A percentile compares a stretch with the other conserved stretches of the same genome.
Evolutionary conservation across 148 eudicot species (phyloP).

Genomic region (Rhododendron henanense): DNA sequence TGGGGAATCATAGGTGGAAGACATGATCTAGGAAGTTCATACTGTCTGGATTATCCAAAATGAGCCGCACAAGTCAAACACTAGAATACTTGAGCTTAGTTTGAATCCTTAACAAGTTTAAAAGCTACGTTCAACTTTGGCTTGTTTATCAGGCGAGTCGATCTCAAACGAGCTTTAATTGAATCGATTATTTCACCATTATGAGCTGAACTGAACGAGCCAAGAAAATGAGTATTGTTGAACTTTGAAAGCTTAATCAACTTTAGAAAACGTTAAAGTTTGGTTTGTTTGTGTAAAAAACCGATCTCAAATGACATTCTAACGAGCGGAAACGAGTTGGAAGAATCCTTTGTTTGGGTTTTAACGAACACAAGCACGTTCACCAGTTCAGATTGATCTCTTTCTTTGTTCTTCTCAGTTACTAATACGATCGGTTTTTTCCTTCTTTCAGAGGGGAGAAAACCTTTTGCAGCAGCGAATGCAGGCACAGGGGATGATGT

Average conservation of each 20-base stretch:
- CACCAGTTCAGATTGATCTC: background rate
- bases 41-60: background rate
- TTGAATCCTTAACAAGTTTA: background rate
- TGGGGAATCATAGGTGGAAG: background rate
- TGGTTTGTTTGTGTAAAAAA: too few relatives aligned
- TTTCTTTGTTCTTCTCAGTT: background rate
- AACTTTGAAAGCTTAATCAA: too few relatives aligned
- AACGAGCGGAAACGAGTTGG: background rate
- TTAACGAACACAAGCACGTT: background rate
- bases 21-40: background rate
- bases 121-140: background rate
- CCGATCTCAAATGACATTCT: too few relatives aligned
- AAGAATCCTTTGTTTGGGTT: too few relatives aligned
- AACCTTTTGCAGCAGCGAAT: conserved; percentile 54
- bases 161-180: background rate
- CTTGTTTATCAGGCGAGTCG: background rate
- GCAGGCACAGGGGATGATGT: conserved; percentile 43
- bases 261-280: too few relatives aligned
- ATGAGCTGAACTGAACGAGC: too few relatives aligned
- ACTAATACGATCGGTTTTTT: background rate
- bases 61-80: too few relatives aligned
- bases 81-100: background rate
- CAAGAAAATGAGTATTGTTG: too few relatives aligned
- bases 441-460: conserved; percentile 49
- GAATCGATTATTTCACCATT: too few relatives aligned